Evolutionary conservation across 2,329 filamentous ascomycete genomes (phyloP).

Genomic region (Cordyceps tenuipes): DNA sequence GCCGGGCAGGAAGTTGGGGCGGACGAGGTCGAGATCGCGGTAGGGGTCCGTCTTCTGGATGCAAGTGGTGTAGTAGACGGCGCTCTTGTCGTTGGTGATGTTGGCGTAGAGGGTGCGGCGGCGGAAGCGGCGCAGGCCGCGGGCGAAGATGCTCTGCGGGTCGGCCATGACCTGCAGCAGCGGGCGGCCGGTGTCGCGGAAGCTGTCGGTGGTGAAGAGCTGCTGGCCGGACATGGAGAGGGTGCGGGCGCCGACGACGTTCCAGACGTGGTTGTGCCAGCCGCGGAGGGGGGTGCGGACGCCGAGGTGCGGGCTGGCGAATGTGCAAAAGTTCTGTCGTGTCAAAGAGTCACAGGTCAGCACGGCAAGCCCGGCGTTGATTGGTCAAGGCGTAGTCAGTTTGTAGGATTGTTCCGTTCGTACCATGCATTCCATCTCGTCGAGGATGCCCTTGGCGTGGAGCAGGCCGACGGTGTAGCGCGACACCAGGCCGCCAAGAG

Average conservation of each 20-base stretch:
- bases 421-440: slow-evolving; percentile 69
- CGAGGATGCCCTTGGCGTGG: slow-evolving; percentile 70
- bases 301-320: slow-evolving; percentile 78
- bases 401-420: background rate
- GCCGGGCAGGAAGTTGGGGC: slow-evolving; percentile 64
- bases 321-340: slow-evolving; percentile 77
- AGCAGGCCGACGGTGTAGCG: slow-evolving; percentile 82
- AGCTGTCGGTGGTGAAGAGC: slow-evolving; percentile 78
- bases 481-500: slow-evolving; percentile 76
- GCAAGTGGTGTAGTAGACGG: slow-evolving; percentile 73
- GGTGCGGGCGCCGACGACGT: slow-evolving; percentile 72
- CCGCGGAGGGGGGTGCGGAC: slow-evolving; percentile 62
- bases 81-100: slow-evolving; percentile 75
- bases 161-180: slow-evolving; percentile 77
- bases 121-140: slow-evolving; percentile 66
- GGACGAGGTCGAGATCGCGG: slow-evolving; percentile 55
- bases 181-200: slow-evolving; percentile 73
- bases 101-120: slow-evolving; percentile 76
- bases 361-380: no score
- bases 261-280: slow-evolving; percentile 62
- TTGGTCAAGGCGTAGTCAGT: no score
- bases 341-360: background rate
- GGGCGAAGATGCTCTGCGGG: slow-evolving; percentile 76
- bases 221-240: slow-evolving; percentile 79
- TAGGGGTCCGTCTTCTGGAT: slow-evolving; percentile 75